phyloP scores from a whole-genome alignment of 441 rosid genomes.

The Monsonia emarginata region DNA sequence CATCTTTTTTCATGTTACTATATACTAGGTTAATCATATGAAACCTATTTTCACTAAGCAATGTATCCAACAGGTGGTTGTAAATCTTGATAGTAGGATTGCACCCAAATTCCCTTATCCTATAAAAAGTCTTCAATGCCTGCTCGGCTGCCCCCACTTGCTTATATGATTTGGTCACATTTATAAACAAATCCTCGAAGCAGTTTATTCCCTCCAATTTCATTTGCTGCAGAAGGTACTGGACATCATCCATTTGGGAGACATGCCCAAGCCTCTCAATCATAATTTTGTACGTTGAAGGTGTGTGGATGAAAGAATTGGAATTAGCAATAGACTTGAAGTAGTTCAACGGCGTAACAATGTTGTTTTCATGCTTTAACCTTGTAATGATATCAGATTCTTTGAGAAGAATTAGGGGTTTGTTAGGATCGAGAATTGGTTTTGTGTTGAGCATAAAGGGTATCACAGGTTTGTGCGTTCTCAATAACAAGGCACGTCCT shows the following conservation, averaged over 20 bases:
- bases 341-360: slow-evolving; percentile 39
- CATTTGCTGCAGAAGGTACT: slow-evolving; percentile 81
- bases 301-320: slow-evolving; percentile 56
- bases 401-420: slow-evolving; percentile 22
- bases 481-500: slow-evolving; percentile 51
- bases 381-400: slow-evolving; percentile 43
- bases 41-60: slow-evolving; percentile 64
- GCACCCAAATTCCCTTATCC: slow-evolving; percentile 73
- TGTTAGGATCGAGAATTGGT: slow-evolving; percentile 25
- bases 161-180: slow-evolving; percentile 43
- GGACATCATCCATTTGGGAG: slow-evolving; percentile 47
- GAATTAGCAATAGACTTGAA: slow-evolving; percentile 62
- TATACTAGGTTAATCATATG: slow-evolving; percentile 55
- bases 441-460: slow-evolving; percentile 48
- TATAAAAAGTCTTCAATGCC: slow-evolving; percentile 69
- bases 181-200: slow-evolving; percentile 50
- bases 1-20: slow-evolving; percentile 71
- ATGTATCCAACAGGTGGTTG: slow-evolving; percentile 66
- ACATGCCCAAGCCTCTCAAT: slow-evolving; percentile 46
- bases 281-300: slow-evolving; percentile 51
- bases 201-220: slow-evolving; percentile 68
- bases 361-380: slow-evolving; percentile 40
- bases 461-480: slow-evolving; percentile 42
- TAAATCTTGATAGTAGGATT: slow-evolving; percentile 71
- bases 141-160: slow-evolving; percentile 48